Conservation (phyloP, 148 eudicot genomes). For the Vaccinium darrowii region DNA sequence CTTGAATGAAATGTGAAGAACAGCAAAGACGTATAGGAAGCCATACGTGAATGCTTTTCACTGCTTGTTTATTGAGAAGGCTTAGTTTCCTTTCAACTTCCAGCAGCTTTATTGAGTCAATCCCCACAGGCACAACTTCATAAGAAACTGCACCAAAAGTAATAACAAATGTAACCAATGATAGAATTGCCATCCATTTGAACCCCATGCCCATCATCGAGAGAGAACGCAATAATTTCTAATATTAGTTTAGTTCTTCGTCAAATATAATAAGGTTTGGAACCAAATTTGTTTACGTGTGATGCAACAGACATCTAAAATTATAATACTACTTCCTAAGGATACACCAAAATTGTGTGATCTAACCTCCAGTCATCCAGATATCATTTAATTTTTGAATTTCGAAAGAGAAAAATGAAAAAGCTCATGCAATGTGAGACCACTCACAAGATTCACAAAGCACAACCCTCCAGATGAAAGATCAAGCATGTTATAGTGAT, state of each 20-base stretch:
- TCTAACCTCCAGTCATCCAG: constrained; percentile 37
- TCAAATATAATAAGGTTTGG: neutral
- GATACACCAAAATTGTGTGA: constrained; percentile 20
- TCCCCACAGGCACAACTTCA: constrained; percentile 7
- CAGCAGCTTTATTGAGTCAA: constrained; percentile 4
- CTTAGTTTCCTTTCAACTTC: constrained; percentile 24
- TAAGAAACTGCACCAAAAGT: neutral
- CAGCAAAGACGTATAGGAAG: neutral
- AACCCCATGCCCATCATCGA: constrained; percentile 8
- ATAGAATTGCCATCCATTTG: constrained; percentile 15
- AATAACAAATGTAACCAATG: neutral
- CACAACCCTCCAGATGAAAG: neutral
- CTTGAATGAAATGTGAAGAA: neutral
- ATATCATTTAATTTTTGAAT: constrained; percentile 22
- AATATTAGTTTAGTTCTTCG: neutral
- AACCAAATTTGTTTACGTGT: neutral
- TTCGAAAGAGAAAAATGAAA: neutral
- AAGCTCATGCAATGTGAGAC: neutral
- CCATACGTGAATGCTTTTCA: constrained; percentile 47
- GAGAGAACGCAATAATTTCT: neutral
- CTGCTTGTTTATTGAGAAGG: constrained; percentile 26
- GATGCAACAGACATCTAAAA: neutral
- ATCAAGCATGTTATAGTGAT: neutral
- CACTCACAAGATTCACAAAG: neutral
- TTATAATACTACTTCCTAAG: neutral